Evolutionary conservation across 2,329 filamentous ascomycete genomes (phyloP), one percentile per base, ranked within the genome.

Genomic region (Aspergillus sp.): DNA sequence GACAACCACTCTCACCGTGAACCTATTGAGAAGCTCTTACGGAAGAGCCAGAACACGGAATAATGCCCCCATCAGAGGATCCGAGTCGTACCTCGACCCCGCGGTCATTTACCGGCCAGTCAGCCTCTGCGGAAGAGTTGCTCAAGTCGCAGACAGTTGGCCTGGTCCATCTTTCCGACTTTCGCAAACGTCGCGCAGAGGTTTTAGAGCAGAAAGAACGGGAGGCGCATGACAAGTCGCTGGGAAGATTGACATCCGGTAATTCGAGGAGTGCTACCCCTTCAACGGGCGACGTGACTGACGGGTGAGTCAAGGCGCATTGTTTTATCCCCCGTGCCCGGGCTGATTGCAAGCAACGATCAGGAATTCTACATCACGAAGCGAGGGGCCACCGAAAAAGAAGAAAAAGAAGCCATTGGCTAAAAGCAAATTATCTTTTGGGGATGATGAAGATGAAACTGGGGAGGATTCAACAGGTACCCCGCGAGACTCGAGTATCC

Each of bases 121-220:
- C 83, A 50, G 77, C 85, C 54, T 86, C 86, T 1, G 86, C 88
- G 1, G 82, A 91, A 65, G 85, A 95, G 60, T 76, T 89, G 10
- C 77, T 95, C 38, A 91, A 91, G 47, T 88, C 82, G 42, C 83
- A 89, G 60, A 95, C 89, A 0, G 90, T 96, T 53, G 93, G 93
- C 33, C 83, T 98, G 3, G 91, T 97, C 42, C 82, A 88, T 45
- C 83, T 96, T 35, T 89, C 88, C 52, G 93, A 97, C 64, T 97
- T 95, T 67, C 89, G 91, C 67, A 97, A 98, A 72, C 84, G 93
- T 47, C 88, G 91, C 67, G 90, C 90, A 56, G 89, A 96, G 68
- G 88, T 90, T n/a, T 74, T 95, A 38, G 91, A 96, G 66, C 84
- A 88, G 62, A 91, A 93, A 61, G 88, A 93, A 61, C 81, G 86